These are phyloP conservation scores for Fusarium hostae DNA, from an alignment of 2,329 filamentous ascomycete genomes.

Conservation along the genomic window DNA sequence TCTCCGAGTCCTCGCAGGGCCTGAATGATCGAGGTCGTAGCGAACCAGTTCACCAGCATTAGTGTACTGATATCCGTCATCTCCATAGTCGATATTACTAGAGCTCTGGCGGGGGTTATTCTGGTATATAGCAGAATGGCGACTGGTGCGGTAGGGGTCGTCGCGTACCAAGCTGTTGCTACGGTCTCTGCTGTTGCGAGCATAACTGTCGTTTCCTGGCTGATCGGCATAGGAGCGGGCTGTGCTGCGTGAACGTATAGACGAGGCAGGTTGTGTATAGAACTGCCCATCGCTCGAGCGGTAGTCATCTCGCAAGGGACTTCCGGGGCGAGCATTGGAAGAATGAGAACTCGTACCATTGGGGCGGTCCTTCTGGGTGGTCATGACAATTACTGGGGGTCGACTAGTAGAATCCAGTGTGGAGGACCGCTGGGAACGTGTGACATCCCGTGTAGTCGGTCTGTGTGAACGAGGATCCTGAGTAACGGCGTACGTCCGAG, in stretches of 20 bases:
- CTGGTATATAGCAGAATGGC: slow-evolving; percentile 59
- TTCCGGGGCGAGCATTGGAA: slow-evolving; percentile 51
- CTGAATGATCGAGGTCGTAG: slow-evolving; percentile 68
- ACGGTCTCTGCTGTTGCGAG: slow-evolving; percentile 61
- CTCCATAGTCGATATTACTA: slow-evolving; percentile 63
- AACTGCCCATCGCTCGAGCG: slow-evolving; percentile 63
- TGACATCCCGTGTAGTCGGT: slow-evolving; percentile 59
- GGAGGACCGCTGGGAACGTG: slow-evolving; percentile 59
- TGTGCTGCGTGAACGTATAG: slow-evolving; percentile 62
- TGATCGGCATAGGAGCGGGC: slow-evolving; percentile 60
- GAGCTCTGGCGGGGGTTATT: slow-evolving; percentile 57
- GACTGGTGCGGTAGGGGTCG: slow-evolving; percentile 60
- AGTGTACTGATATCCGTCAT: slow-evolving; percentile 72
- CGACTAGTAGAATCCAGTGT: slow-evolving; percentile 61
- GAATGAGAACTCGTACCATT: slow-evolving; percentile 55
- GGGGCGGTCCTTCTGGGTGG: slow-evolving; percentile 57
- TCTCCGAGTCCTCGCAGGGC: slow-evolving; percentile 54
- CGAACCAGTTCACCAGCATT: slow-evolving; percentile 70
- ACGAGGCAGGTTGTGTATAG: slow-evolving; percentile 68
- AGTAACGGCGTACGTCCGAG: slow-evolving; percentile 67
- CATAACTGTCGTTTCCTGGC: slow-evolving; percentile 63
- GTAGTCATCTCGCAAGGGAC: slow-evolving; percentile 64
- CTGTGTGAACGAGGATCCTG: slow-evolving; percentile 62
- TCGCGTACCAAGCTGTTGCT: slow-evolving; percentile 57
- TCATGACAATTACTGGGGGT: slow-evolving; percentile 68